phyloP scores from a whole-genome alignment of 192 early-diverging fungal species.

The Linnemannia elongata region DNA sequence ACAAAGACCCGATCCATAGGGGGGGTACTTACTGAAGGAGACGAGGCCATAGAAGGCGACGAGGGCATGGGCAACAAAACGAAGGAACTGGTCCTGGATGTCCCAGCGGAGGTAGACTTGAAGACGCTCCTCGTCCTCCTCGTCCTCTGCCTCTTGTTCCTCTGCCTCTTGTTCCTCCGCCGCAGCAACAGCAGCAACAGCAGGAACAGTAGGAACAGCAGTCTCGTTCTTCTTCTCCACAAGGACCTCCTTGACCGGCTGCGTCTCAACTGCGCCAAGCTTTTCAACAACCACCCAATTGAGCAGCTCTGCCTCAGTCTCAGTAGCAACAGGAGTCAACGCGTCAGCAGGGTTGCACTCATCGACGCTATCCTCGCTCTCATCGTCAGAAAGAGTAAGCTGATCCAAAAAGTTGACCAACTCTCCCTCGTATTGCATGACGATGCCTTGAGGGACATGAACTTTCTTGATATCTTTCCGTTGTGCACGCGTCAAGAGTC shows the following conservation, averaged over 20 bases:
- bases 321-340: not conserved
- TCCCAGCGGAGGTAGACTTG: conserved; percentile 60
- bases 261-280: not conserved
- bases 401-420: conserved; percentile 61
- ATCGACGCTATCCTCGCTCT: not conserved
- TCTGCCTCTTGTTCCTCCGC: not conserved
- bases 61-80: conserved; percentile 64
- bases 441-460: conserved; percentile 64
- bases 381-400: conserved; percentile 35
- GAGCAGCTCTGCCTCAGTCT: not conserved
- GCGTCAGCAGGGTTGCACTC: not conserved
- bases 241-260: not conserved
- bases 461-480: conserved; percentile 63
- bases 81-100: conserved; percentile 63
- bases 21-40: conserved; percentile 63
- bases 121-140: conserved; percentile 1
- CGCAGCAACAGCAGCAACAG: conserved; percentile 1
- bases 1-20: not conserved
- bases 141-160: conserved; percentile 1
- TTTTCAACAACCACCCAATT: conserved; percentile 39
- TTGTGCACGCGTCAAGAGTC: conserved; percentile 47
- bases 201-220: not conserved
- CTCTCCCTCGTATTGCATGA: conserved; percentile 62
- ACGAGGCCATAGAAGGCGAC: conserved; percentile 59
- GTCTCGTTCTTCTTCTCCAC: conserved; percentile 10